Evolutionary conservation across 345 rosid species (phyloP).

Genomic region (Eutrema yunnanense): DNA sequence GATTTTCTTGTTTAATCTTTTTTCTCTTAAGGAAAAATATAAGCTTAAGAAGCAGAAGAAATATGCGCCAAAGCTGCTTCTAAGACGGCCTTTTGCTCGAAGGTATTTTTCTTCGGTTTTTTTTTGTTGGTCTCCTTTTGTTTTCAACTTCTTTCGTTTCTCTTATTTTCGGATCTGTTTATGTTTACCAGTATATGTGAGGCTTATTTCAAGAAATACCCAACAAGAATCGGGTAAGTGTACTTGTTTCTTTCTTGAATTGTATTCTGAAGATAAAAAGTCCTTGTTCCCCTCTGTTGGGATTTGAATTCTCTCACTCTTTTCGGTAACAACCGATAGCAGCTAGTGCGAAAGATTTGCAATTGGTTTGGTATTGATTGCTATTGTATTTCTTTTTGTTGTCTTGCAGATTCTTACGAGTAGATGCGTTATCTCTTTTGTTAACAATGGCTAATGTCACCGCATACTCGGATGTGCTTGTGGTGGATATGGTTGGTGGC

Average conservation of each 20-base stretch:
- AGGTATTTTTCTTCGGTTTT: constrained; percentile 34
- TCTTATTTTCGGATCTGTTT: constrained; percentile 11
- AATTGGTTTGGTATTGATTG: background rate
- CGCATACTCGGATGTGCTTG: constrained; percentile 71
- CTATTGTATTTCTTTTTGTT: background rate
- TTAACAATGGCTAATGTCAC: constrained; percentile 84
- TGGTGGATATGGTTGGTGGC: constrained; percentile 90
- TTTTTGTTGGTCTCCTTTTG: background rate
- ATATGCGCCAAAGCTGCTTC: constrained; percentile 81
- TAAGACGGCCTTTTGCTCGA: constrained; percentile 73
- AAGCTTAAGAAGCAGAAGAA: constrained; percentile 87
- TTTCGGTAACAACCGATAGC: background rate
- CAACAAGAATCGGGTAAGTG: constrained; percentile 71
- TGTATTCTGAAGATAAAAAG: background rate
- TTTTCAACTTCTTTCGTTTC: background rate
- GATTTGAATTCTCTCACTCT: background rate
- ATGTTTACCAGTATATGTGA: constrained; percentile 72
- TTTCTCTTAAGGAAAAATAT: constrained; percentile 68
- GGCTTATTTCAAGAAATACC: constrained; percentile 84
- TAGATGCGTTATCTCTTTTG: constrained; percentile 75
- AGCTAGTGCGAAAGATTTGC: background rate
- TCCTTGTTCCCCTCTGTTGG: background rate
- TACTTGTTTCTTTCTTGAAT: background rate
- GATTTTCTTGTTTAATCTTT: background rate
- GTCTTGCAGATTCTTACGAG: constrained; percentile 59